Base-by-base conservation (phyloP, 129 eudicot species). In the Escallonia herrerae region DNA sequence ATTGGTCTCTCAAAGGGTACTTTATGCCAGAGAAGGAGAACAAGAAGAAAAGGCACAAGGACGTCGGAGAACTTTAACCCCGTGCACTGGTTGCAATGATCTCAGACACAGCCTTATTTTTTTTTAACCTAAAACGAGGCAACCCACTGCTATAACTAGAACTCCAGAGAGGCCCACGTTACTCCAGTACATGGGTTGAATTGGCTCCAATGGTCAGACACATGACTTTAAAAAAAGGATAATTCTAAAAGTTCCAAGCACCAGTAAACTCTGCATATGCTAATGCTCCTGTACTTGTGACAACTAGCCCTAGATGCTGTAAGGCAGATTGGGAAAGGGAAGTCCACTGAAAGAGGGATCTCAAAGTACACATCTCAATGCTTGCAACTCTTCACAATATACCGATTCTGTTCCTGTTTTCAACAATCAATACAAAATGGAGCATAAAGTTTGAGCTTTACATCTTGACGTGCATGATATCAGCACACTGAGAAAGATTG, bases 41-140 rank as follows among this genome's bases (percentile, higher is more conserved):
- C 15, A 65, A 62, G 41, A 13, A 40, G 54, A 40, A 56, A 71
- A 64, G 56, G 38, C 77, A 64, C 65, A 72, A 63, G 77, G 7
- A 10, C 13, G 52, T 40, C 11, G 43, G 65, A 52, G 41, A 43
- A 53, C 85, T 86, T 86, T 86, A 66, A 67, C 65, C 81, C 68
- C 78, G 71, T 72, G 83, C 83, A 72, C 67, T 63, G 62, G 60
- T 76, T 53, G 65, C 70, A 68, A 86, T 82, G 75, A 86, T 76
- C 64, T 78, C 85, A 49, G 74, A 8, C 65, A 73, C 82, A 79
- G 78, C 82, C 85, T 77, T 22, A 22, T 22, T 22, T 22, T 22
- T 22, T 80, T 77, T n/a, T n/a, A n/a, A 76, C 51, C 80, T 67
- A 69, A 61, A 11, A 70, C 77, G 70, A 69, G 68, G 78, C 77